Evolutionary conservation across 257 asterid species (phyloP).

Genomic region (Nicotiana paniculata): DNA sequence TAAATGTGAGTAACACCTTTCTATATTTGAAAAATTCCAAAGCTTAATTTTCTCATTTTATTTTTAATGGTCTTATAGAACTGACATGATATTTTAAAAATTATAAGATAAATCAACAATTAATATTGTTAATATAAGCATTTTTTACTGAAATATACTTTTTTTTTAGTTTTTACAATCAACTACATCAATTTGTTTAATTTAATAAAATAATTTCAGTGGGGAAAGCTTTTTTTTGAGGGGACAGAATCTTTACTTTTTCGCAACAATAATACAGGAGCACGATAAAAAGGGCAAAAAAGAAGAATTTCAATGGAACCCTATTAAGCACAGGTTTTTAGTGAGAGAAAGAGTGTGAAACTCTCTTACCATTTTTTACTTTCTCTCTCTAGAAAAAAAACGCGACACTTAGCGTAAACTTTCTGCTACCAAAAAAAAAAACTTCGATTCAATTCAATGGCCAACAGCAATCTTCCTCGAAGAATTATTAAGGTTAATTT

Average conservation of each 20-base stretch:
- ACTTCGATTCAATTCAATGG: constrained; percentile 39
- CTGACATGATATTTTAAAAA: too few relatives aligned
- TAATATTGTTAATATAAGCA: too few relatives aligned
- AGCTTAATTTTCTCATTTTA: too few relatives aligned
- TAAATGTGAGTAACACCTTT: too few relatives aligned
- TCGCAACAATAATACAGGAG: not conserved
- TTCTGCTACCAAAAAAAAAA: constrained; percentile 6
- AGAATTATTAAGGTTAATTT: constrained; percentile 75
- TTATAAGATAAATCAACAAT: too few relatives aligned
- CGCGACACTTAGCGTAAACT: constrained; percentile 13
- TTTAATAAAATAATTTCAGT: too few relatives aligned
- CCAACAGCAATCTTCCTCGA: constrained; percentile 56
- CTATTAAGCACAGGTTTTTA: not conserved
- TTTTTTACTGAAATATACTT: too few relatives aligned
- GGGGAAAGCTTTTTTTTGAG: too few relatives aligned
- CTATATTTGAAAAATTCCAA: too few relatives aligned
- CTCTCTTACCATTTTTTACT: not conserved
- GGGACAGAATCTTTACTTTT: not conserved
- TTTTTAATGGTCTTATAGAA: too few relatives aligned
- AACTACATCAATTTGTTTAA: too few relatives aligned
- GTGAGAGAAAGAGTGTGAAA: constrained; percentile 2
- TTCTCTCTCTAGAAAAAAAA: not conserved
- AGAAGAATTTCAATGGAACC: not conserved
- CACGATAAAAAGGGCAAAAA: not conserved
- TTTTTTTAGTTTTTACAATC: too few relatives aligned